Conservation (phyloP, 495 filamentous ascomycete species). For the Aspergillus carlsbadensis region DNA sequence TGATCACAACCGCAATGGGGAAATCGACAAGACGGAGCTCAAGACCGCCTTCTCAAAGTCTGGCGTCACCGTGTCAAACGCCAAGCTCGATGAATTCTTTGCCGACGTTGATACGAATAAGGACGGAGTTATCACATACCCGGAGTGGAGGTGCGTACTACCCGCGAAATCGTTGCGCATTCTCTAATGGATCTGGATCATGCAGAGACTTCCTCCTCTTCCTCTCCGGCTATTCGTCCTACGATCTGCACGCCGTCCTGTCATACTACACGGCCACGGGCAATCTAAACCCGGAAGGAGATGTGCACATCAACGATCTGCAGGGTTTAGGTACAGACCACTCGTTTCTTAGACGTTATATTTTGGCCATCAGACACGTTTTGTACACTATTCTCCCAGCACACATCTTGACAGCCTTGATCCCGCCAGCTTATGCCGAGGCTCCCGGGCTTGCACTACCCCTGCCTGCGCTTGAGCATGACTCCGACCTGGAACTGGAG, state of each 20-base stretch:
- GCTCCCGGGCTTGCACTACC: conserved; percentile 24
- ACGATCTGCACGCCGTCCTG: conserved; percentile 78
- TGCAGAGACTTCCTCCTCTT: conserved; percentile 91
- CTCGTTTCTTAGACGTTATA: conserved; percentile 62
- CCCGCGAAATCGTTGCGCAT: conserved; percentile 6
- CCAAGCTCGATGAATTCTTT: conserved; percentile 83
- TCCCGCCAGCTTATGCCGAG: conserved; percentile 43
- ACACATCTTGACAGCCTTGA: conserved; percentile 37
- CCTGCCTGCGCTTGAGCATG: conserved; percentile 28
- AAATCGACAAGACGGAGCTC: conserved; percentile 83
- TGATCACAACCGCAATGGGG: conserved; percentile 82
- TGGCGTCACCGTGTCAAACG: conserved; percentile 73
- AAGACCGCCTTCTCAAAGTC: conserved; percentile 71
- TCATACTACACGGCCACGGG: conserved; percentile 91
- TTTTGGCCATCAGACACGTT: conserved; percentile 36
- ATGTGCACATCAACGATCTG: conserved; percentile 88
- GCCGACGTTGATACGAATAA: conserved; percentile 83
- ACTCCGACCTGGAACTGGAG: conserved; percentile 43
- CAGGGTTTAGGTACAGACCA: conserved; percentile 90
- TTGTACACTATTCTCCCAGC: conserved; percentile 43
- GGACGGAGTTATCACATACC: conserved; percentile 85
- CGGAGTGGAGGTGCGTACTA: conserved; percentile 86
- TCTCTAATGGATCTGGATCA: conserved; percentile 20
- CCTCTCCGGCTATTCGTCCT: conserved; percentile 67
- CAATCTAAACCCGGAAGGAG: conserved; percentile 89